Evolutionary conservation across 164 flowering plant genomes (phyloP), one percentile per base, ranked within the genome.

Genomic region (Berberis vulgaris): DNA sequence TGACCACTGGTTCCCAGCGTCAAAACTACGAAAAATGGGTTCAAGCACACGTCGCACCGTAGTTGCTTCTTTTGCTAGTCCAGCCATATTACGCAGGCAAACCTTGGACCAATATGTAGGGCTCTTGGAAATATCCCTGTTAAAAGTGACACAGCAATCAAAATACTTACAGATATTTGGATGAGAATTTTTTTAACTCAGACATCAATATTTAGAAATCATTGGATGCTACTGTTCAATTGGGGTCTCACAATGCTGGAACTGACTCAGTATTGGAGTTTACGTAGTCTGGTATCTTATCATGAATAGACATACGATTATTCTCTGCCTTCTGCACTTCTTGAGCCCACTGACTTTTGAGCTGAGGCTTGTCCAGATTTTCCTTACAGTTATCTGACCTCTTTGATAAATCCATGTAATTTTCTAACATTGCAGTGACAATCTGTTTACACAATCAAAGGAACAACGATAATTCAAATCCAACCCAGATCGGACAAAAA

Each of bases 51-150:
- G 96, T 3, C 98, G 82, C 49, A 87, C 76, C 11, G 92, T 86
- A 49, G 95, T 82, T 66, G 85, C 88, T 75, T 86, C 96, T 71
- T 83, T 87, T 1, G 95, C 84, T 66, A 89, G 68, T 64, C 69
- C 71, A 59, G 87, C 87, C 78, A 87, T 86, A 74, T 89, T 89
- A 54, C 71, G 74, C 79, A 92, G 74, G 77, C 95, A 89, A 79
- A 85, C 81, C 71, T 79, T 80, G 7, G 98, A 83, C 98, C 98
- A 92, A 74, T 84, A 86, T 53, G 74, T 70, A 11, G 98, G 95
- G 70, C 72, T 77, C 69, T 78, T 83, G 39, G 83, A 70, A 59
- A 71, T 67, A 74, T 87, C 89, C 67, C 98, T 87, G 74, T 49
- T 2, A 63, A 50, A 65, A 41, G 42, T 11, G 26, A 26, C 58